Conservation (phyloP, 768 basidiomycete species). For the Ramaria sp. region DNA sequence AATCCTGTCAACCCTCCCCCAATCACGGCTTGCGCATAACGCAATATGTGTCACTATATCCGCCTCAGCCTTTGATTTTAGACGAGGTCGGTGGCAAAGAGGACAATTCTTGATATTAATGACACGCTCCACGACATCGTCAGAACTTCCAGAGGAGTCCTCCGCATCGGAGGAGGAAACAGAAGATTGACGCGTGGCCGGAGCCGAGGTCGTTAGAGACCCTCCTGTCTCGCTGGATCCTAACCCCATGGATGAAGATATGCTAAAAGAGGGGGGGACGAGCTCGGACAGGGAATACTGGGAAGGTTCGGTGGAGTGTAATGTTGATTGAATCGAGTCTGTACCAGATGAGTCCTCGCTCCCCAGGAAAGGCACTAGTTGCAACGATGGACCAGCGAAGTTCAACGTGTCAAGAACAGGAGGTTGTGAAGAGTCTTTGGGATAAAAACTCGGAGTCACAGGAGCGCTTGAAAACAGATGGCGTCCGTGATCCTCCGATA, state of each 20-base stretch:
- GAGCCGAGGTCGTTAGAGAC: background rate
- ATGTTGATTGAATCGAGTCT: conserved; percentile 12
- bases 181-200: conserved; percentile 10
- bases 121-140: conserved; percentile 59
- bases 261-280: conserved; percentile 22
- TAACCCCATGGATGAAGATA: conserved; percentile 7
- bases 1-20: conserved; percentile 80
- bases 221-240: conserved; percentile 3
- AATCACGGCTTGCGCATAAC: conserved; percentile 88
- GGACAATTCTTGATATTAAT: conserved; percentile 96
- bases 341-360: conserved; percentile 9
- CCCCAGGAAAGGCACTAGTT: background rate
- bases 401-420: conserved; percentile 14
- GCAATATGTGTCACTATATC: conserved; percentile 98
- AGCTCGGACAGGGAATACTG: conserved; percentile 32
- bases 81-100: conserved; percentile 77
- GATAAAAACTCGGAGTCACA: conserved; percentile 28
- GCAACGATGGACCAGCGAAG: conserved; percentile 6
- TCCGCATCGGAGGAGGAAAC: conserved; percentile 19
- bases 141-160: conserved; percentile 15
- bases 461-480: conserved; percentile 11
- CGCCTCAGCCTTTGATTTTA: conserved; percentile 80
- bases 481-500: conserved; percentile 35
- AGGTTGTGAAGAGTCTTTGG: conserved; percentile 56
- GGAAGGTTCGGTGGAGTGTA: conserved; percentile 33